Base-by-base conservation (phyloP, 129 eudicot species). In the Flaveria trinervia region DNA sequence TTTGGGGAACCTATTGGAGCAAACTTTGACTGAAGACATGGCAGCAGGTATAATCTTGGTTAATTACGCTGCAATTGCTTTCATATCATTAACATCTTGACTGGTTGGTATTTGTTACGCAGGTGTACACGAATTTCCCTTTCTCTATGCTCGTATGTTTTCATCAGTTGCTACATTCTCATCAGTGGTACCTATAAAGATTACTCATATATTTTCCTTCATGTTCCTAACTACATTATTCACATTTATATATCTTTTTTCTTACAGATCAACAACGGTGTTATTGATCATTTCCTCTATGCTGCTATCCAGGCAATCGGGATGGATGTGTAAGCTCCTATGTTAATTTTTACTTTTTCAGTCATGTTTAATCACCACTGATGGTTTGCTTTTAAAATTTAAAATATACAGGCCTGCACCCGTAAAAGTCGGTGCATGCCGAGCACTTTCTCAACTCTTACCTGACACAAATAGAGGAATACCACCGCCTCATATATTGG, bases 341-440 rank as follows among this genome's bases (percentile, higher is more conserved):
- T 55, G 41, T 59, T 15, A 3, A 36, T 11, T 26, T 52, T 10
- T 28, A 17, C 57, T 30, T 43, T 45, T 73, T 16, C 64, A 64
- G 15, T 46, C 33, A 62, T 70, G 33, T 68, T 36, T 16, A 26
- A n/a, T 57, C 61, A 20, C 46, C 26, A 43, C 17, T 55, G 46
- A 8, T 66, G 23, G 26, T 74, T 18, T 26, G 28, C 13, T 9
- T 39, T 41, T 13, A 25, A 25, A 73, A 9, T 54, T 73, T 54
- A 48, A 52, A 55, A 68, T 62, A 28, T 57, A 62, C 80, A 94
- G 98, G 71, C 90, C 96, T 60, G 88, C 96, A 41, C 96, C 96
- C 57, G 97, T 94, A 52, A 94, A 89, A 89, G 98, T 94, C 15
- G 98, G 98, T 84, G 93, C 98, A 25, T 94, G 98, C 84, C 88